Base-by-base conservation (phyloP, 257 asterid genomes). In the Leptodermis oblonga region DNA sequence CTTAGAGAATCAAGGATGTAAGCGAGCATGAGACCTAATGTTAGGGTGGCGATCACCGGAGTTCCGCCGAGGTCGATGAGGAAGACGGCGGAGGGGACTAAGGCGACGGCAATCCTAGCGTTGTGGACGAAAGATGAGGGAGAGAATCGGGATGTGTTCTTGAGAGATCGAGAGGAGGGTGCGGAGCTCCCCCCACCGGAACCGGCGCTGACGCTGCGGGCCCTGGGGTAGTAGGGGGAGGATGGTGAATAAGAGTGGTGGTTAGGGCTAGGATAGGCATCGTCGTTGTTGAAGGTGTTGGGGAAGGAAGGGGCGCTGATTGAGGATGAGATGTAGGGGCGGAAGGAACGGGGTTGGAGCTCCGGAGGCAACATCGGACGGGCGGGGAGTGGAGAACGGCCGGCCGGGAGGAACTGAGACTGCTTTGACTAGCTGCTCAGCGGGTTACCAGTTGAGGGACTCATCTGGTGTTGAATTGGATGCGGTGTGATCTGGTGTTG, bases 31-130 rank as follows among this genome's bases (percentile, higher is more conserved):
- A 94, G 89, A 4, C 96, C 97, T 23, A 91, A 64, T 7, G 84
- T 87, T 55, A 94, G 77, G 73, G 90, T 70, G 28, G 92, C 95
- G 71, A 88, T 84, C n/a, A 94, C 98, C 53, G 97, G 97, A 33
- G 96, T 77, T 36, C 99, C 98, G 58, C 99, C 99, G 49, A 94
- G 92, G 90, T 94, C 99, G 46, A 94, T 79, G 78, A 94, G 98
- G 78, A 94, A 91, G 49, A 82, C 92, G 46, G 90, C 92, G 37
- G 80, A 79, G 13, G 99, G 99, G 54, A 91, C 90, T 42, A 94
- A 83, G n/a, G 94, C 92, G 58, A 87, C 73, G 14, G 97, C 93
- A 67, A 91, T 81, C 72, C 98, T 82, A 46, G 84, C 85, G 81
- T 94, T 94, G 85, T 94, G 90, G 80, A 73, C 71, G 69, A 94